phyloP scores from a whole-genome alignment of 2,329 filamentous ascomycete species.

The Aspergillus sp. region DNA sequence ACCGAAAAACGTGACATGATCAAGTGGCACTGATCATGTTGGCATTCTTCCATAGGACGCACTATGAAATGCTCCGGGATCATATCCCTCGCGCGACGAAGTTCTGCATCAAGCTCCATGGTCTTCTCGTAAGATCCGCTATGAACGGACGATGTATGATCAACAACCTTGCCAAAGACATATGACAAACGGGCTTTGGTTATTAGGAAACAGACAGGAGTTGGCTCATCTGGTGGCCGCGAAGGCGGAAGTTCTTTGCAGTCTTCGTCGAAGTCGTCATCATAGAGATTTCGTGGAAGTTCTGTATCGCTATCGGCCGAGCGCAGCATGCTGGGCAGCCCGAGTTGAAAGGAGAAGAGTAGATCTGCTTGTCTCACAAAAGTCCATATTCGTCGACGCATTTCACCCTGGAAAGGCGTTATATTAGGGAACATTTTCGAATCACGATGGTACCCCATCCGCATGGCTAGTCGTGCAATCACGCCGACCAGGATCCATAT shows the following conservation, averaged over 20 bases:
- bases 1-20: conserved; percentile 74
- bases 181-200: conserved; percentile 38
- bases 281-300: conserved; percentile 56
- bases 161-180: conserved; percentile 40
- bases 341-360: conserved; percentile 60
- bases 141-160: conserved; percentile 35
- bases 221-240: conserved; percentile 54
- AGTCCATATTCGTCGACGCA: conserved; percentile 44
- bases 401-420: conserved; percentile 56
- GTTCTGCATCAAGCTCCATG: conserved; percentile 53
- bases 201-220: conserved; percentile 46
- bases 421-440: conserved; percentile 54
- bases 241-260: conserved; percentile 49
- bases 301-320: conserved; percentile 57
- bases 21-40: conserved; percentile 59
- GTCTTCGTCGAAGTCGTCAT: conserved; percentile 58
- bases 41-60: conserved; percentile 65
- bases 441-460: conserved; percentile 60
- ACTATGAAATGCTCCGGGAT: conserved; percentile 75
- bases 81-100: conserved; percentile 53
- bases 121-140: conserved; percentile 53
- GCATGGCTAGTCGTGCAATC: conserved; percentile 57
- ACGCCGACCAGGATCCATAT: conserved; percentile 56
- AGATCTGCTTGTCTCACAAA: conserved; percentile 54
- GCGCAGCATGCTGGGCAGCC: conserved; percentile 60